Base-by-base conservation (phyloP, 345 rosid species). In the Hibiscus trionum region DNA sequence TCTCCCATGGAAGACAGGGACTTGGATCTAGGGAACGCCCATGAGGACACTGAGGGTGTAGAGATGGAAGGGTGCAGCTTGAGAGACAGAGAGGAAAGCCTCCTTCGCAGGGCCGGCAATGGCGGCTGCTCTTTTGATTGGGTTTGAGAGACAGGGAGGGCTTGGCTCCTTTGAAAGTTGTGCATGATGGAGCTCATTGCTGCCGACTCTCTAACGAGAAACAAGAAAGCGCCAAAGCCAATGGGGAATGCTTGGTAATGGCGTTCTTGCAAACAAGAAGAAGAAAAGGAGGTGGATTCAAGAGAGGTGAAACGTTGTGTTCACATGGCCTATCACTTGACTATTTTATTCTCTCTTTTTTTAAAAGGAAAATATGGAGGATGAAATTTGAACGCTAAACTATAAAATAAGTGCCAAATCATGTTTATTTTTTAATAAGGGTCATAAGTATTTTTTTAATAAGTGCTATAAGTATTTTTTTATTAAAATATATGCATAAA, bases 11-110 rank as follows among this genome's bases (percentile, higher is more conserved):
- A 84, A 4, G 90, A 79, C 9, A 88, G 78, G 0, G 98, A 91
- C 72, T 87, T 88, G 44, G 94, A 88, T 81, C 90, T 76, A 10
- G 76, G 88, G 49, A 85, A 82, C 1, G 84, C 79, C 90, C 92
- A 86, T 53, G 58, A 53, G 11, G 86, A 75, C 57, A 77, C 57
- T 39, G 86, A 58, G 16, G 85, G 66, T 9, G 84, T 63, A 53
- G 85, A 47, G 69, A 62, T 62, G 26, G 60, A 9, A 14, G 87
- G 76, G 26, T 82, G 84, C 70, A 89, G 73, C 10, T 74, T 79
- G 39, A 91, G 84, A 5, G 94, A 89, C n/a, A 88, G 85, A 24
- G 94, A 86, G n/a, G 98, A 90, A 53, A 90, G 89, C 55, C 96
- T 83, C 52, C 95, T 84, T 4, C 96, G 87, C 15, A 89, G 12